Conservation (phyloP, 2,329 filamentous ascomycete genomes). For the Penicillium capsulatum region DNA sequence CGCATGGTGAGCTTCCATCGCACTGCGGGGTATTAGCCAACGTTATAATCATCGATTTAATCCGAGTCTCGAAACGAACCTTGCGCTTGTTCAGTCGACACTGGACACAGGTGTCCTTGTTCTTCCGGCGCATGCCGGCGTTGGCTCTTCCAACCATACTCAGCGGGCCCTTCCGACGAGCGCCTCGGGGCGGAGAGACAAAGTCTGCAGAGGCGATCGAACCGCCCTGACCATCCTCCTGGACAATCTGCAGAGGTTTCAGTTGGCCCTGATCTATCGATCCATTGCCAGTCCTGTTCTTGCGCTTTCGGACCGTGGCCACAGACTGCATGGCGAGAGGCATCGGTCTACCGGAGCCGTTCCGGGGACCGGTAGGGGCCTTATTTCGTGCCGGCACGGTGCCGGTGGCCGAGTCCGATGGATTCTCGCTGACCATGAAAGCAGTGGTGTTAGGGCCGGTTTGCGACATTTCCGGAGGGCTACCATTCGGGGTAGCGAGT, state of each 20-base stretch:
- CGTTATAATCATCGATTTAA: background rate
- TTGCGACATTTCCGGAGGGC: slow-evolving; percentile 25
- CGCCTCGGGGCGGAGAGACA: slow-evolving; percentile 41
- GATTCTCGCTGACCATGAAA: slow-evolving; percentile 36
- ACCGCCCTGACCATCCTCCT: slow-evolving; percentile 42
- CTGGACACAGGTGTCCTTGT: slow-evolving; percentile 44
- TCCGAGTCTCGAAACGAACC: slow-evolving; percentile 29
- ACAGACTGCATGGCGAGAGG: slow-evolving; percentile 32
- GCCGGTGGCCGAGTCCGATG: slow-evolving; percentile 28
- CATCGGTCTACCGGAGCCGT: slow-evolving; percentile 25
- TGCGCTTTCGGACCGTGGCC: slow-evolving; percentile 35
- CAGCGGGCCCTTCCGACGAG: slow-evolving; percentile 42
- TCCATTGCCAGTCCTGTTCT: slow-evolving; percentile 27
- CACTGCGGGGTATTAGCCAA: slow-evolving; percentile 30
- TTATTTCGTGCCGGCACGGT: slow-evolving; percentile 24
- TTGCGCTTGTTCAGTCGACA: slow-evolving; percentile 45
- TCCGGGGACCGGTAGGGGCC: slow-evolving; percentile 22
- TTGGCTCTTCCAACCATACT: slow-evolving; percentile 39
- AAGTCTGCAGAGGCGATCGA: slow-evolving; percentile 41
- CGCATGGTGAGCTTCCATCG: slow-evolving; percentile 41
- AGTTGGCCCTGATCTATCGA: slow-evolving; percentile 28
- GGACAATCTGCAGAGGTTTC: slow-evolving; percentile 41
- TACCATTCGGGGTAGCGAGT: slow-evolving; percentile 23
- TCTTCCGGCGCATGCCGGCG: slow-evolving; percentile 41
- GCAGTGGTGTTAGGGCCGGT: slow-evolving; percentile 28